These are phyloP conservation scores for Hypoxylon sp. DNA, from an alignment of 2,329 filamentous ascomycete genomes.

Conservation along the genomic window DNA sequence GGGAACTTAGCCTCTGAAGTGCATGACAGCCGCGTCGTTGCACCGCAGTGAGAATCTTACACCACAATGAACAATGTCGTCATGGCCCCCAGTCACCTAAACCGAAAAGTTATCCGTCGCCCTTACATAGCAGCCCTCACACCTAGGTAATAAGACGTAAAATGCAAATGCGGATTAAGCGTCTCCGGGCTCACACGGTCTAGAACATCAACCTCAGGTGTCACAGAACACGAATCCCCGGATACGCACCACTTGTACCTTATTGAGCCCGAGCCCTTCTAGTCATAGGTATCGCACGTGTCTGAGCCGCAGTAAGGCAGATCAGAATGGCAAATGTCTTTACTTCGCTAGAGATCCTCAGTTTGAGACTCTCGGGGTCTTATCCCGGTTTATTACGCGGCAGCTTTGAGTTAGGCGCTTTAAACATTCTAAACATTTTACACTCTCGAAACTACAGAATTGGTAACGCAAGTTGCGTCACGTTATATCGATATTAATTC, in stretches of 20 bases:
- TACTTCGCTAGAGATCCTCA: neutral
- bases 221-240: conserved; percentile 6
- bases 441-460: neutral
- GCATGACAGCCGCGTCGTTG: conserved; percentile 36
- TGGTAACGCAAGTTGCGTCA: neutral
- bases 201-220: conserved; percentile 13
- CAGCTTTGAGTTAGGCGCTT: neutral
- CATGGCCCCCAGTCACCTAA: conserved; percentile 20
- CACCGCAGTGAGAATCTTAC: conserved; percentile 39
- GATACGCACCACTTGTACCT: conserved; percentile 1
- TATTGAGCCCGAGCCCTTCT: conserved; percentile 2
- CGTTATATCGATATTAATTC: neutral
- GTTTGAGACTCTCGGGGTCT: conserved; percentile 10
- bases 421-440: neutral
- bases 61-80: conserved; percentile 37
- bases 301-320: conserved; percentile 34
- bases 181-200: conserved; percentile 9
- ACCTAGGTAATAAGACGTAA: conserved; percentile 18
- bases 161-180: conserved; percentile 4
- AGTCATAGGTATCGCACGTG: conserved; percentile 6
- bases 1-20: conserved; percentile 28
- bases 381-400: conserved; percentile 20
- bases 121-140: conserved; percentile 14
- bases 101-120: conserved; percentile 11
- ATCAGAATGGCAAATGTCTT: conserved; percentile 8